Evolutionary conservation across 352 stramenopile genomes (phyloP).

Genomic region (Globisporangium nodosum): DNA sequence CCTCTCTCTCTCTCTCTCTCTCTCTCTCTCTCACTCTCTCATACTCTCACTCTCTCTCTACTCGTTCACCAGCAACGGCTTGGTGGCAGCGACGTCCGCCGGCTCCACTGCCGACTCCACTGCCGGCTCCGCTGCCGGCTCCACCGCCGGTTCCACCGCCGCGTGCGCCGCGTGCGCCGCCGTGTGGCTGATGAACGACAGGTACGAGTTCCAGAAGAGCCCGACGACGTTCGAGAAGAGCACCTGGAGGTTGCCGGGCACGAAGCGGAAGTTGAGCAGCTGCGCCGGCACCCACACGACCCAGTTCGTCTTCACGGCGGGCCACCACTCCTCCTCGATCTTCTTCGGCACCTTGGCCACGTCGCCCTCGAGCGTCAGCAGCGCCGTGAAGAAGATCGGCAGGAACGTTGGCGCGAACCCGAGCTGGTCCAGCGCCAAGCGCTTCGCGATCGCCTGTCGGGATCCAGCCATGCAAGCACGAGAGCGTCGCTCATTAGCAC

Average conservation of each 20-base stretch:
- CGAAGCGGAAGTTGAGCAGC: constrained; percentile 79
- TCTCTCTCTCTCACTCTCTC: not conserved
- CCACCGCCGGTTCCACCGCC: not conserved
- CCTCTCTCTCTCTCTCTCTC: no score
- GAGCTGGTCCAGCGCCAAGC: constrained; percentile 71
- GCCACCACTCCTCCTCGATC: constrained; percentile 72
- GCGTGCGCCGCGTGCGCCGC: not conserved
- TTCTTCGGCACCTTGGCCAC: constrained; percentile 50
- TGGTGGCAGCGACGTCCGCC: not conserved
- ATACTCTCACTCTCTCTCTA: not conserved
- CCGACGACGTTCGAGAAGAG: constrained; percentile 81
- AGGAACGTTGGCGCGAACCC: constrained; percentile 72
- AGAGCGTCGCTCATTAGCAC: not conserved
- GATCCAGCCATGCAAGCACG: not conserved
- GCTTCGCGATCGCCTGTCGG: constrained; percentile 41
- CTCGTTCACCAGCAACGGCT: constrained; percentile 1
- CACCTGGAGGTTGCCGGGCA: constrained; percentile 69
- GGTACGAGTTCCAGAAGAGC: constrained; percentile 80
- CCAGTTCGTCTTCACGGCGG: constrained; percentile 74
- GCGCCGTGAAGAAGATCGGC: constrained; percentile 61
- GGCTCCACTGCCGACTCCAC: not conserved
- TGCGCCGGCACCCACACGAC: constrained; percentile 75
- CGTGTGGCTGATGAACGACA: constrained; percentile 71
- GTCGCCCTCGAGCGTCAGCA: constrained; percentile 61
- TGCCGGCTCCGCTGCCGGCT: not conserved